Evolutionary conservation across 2,329 filamentous ascomycete genomes (phyloP).

Genomic region (Tolypocladium pustulatum): DNA sequence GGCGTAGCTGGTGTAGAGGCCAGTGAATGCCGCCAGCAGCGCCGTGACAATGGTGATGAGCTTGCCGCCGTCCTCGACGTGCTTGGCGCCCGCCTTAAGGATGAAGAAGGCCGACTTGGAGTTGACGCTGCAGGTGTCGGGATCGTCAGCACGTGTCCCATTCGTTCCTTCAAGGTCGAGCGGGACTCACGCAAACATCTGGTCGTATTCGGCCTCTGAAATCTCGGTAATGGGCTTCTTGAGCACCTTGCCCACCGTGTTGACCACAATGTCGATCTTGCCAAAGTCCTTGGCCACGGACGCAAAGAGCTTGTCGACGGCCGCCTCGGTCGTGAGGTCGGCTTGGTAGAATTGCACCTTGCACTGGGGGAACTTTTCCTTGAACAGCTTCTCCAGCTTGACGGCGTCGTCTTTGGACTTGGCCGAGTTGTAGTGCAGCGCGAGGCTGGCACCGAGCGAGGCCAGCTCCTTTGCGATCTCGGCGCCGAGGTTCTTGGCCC

Average conservation of each 20-base stretch:
- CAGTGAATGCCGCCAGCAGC: constrained; percentile 33
- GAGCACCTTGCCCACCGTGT: constrained; percentile 37
- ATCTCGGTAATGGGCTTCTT: constrained; percentile 35
- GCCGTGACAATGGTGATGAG: constrained; percentile 35
- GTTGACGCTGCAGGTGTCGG: constrained; percentile 16
- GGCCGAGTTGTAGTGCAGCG: constrained; percentile 45
- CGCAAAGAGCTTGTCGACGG: constrained; percentile 29
- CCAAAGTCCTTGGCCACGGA: constrained; percentile 28
- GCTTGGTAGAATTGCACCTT: constrained; percentile 30
- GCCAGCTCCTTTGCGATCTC: constrained; percentile 48
- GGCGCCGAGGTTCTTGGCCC: constrained; percentile 48
- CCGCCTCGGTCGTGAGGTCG: constrained; percentile 28
- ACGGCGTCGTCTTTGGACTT: constrained; percentile 24
- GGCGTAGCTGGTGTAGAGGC: constrained; percentile 33
- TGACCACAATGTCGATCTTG: constrained; percentile 36
- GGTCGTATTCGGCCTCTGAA: constrained; percentile 32
- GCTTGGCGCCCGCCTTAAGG: constrained; percentile 29
- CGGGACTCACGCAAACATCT: constrained; percentile 31
- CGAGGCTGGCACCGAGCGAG: constrained; percentile 42
- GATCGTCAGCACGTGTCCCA: not conserved
- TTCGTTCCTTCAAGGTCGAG: not conserved
- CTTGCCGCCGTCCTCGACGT: constrained; percentile 33
- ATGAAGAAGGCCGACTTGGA: constrained; percentile 35
- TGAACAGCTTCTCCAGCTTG: constrained; percentile 25
- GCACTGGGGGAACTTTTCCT: constrained; percentile 15